phyloP scores from a whole-genome alignment of 2,329 filamentous ascomycete species.

The Conoideocrella luteorostrata region DNA sequence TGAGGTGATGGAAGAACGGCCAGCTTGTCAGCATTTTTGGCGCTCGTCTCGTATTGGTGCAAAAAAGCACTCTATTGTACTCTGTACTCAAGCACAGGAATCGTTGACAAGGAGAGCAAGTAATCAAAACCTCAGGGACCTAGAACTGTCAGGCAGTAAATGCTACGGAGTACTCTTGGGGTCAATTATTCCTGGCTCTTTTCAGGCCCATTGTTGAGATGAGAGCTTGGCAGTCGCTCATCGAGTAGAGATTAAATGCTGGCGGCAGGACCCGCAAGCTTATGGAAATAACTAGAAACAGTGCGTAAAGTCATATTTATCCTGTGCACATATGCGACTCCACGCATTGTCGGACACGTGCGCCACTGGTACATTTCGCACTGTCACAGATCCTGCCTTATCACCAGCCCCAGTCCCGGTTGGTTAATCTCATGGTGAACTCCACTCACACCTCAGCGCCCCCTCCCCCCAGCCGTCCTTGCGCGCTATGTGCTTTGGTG shows the following conservation, averaged over 20 bases:
- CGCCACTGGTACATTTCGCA: rapidly evolving
- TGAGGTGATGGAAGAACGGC: too few relatives aligned
- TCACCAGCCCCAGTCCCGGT: constrained; percentile 19
- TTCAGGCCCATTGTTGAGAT: constrained; percentile 4
- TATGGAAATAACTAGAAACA: constrained; percentile 3
- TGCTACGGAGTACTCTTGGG: neutral
- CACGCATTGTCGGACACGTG: constrained; percentile 5
- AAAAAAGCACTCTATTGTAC: too few relatives aligned
- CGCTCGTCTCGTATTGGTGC: too few relatives aligned
- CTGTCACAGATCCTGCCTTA: constrained; percentile 22
- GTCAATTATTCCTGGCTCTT: neutral
- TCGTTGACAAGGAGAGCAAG: too few relatives aligned
- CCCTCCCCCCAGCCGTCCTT: constrained; percentile 12
- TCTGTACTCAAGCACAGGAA: too few relatives aligned
- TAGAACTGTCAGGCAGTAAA: neutral
- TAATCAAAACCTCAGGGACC: too few relatives aligned
- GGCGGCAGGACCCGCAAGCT: constrained; percentile 5
- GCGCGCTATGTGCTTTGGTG: constrained; percentile 4
- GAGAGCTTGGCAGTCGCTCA: constrained; percentile 5
- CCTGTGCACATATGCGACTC: neutral
- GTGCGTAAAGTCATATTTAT: neutral
- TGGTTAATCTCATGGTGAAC: constrained; percentile 37
- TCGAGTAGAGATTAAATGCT: constrained; percentile 1
- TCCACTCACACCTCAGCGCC: constrained; percentile 33
- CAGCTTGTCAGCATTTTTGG: too few relatives aligned